A percentile compares a stretch with the other conserved stretches of the same genome.
phyloP scores from a whole-genome alignment of 1,139 yeast species.

The Debaryomyces udenii region DNA sequence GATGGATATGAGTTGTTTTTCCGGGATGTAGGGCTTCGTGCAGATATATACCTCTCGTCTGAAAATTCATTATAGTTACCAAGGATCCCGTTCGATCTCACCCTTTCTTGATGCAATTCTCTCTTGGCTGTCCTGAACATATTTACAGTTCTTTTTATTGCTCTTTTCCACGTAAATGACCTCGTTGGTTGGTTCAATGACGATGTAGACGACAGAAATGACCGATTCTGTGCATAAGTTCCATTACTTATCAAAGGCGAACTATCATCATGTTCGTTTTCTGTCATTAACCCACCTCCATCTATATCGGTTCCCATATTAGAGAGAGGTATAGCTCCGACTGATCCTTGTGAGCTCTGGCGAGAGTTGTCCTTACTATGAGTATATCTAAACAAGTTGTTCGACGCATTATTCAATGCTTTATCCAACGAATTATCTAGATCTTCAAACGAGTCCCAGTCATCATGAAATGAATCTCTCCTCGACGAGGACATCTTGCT shows the following conservation, averaged over 20 bases:
- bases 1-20: conserved; percentile 52
- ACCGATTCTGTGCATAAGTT: conserved; percentile 20
- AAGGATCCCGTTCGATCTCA: conserved; percentile 15
- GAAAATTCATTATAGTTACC: conserved; percentile 15
- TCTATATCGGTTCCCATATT: conserved; percentile 18
- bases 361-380: conserved; percentile 15
- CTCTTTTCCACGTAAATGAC: conserved; percentile 19
- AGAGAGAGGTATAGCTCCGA: conserved; percentile 33
- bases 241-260: conserved; percentile 32
- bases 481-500: conserved; percentile 16
- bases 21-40: conserved; percentile 33
- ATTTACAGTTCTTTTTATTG: conserved; percentile 20
- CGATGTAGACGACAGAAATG: conserved; percentile 27
- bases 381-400: conserved; percentile 28
- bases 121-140: conserved; percentile 30
- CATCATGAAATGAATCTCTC: conserved; percentile 21
- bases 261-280: conserved; percentile 24
- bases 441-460: conserved; percentile 43
- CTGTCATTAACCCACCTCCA: conserved; percentile 10
- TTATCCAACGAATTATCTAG: conserved; percentile 46
- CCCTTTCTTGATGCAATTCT: conserved; percentile 31
- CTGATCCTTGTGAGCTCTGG: conserved; percentile 29
- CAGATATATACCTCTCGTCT: conserved; percentile 39
- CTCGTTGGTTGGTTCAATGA: conserved; percentile 20
- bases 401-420: conserved; percentile 45